Evolutionary conservation across 2,329 filamentous ascomycete genomes (phyloP), one percentile per base, ranked within the genome.

Genomic region (Alternaria tenuissima): DNA sequence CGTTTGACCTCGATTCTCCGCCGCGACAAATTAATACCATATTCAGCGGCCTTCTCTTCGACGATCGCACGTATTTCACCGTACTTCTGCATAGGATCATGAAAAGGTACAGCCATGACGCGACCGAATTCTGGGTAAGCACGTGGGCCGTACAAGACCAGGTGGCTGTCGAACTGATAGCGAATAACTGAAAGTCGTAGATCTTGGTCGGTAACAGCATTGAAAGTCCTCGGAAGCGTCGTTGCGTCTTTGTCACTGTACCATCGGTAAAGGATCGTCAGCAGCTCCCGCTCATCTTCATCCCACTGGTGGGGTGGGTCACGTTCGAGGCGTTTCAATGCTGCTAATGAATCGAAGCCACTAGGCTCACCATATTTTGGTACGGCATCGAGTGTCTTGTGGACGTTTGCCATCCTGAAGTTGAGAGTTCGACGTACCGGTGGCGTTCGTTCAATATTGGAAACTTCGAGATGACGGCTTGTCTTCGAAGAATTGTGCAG

Each of bases 211-310:
- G 59, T 61, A 3, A 61, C 36, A 0, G 43, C n/a, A 12, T 70
- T 70, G 55, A 68, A 70, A 0, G 62, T 24, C 0, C 39, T n/a
- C 0, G 62, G 48, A 4, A 56, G 64, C 2, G n/a, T 32, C 14
- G 12, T 22, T 5, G 3, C 16, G 1, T 22, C 14, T 0, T 44
- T 3, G 16, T 41, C 16, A 0, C 20, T 9, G 5, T 63, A 69
- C 49, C 61, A 71, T 11, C 67, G 47, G 3, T 60, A 61, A 0
- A 71, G 8, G 0, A 65, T 34, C 0, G 58, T 59, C 0, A 70
- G 22, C 0, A 70, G 49, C 8, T 57, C 52, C 6, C 62, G 22
- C 7, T 68, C 62, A 1, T 63, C 55, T 1, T 49, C 30, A 0
- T 55, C 30, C 63, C 65, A 71, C 0, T 7, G 3, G 5, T 63